Percentiles rank a stretch among this genome's conserved stretches.
Conservation (phyloP, 495 filamentous ascomycete species). For the Entonaema liquescens region DNA sequence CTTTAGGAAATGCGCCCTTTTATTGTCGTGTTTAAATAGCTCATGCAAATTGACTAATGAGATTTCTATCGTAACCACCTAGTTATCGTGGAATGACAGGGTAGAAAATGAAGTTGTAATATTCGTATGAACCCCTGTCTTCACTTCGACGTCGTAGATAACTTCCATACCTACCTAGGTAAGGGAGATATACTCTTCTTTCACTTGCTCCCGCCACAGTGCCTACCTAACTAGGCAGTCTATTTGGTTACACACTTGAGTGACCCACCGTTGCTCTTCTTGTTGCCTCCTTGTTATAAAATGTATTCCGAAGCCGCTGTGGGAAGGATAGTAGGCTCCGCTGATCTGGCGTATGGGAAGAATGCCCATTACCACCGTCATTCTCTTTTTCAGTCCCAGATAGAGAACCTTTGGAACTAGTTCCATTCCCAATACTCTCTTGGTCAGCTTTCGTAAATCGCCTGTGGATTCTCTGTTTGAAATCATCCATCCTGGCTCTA, state of each 20-base stretch:
- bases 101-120: too few relatives aligned
- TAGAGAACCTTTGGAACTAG: not conserved
- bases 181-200: too few relatives aligned
- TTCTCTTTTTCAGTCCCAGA: not conserved
- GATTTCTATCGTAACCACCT: not conserved
- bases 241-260: not conserved
- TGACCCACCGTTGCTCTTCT: too few relatives aligned
- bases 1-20: constrained; percentile 17
- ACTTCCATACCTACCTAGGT: too few relatives aligned
- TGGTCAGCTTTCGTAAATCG: too few relatives aligned
- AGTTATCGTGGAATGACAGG: too few relatives aligned
- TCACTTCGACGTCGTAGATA: too few relatives aligned
- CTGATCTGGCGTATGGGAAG: not conserved
- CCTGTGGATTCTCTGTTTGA: not conserved
- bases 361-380: not conserved
- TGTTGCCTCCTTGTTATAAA: too few relatives aligned
- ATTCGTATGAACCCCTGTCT: too few relatives aligned
- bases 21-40: not conserved
- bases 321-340: not conserved
- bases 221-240: too few relatives aligned
- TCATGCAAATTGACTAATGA: constrained; percentile 6
- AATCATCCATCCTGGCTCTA: not conserved
- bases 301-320: not conserved
- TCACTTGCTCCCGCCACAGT: too few relatives aligned
- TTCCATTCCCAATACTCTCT: too few relatives aligned